Base-by-base conservation (phyloP, 352 stramenopile genomes). In the Globisporangium apiculatum region DNA sequence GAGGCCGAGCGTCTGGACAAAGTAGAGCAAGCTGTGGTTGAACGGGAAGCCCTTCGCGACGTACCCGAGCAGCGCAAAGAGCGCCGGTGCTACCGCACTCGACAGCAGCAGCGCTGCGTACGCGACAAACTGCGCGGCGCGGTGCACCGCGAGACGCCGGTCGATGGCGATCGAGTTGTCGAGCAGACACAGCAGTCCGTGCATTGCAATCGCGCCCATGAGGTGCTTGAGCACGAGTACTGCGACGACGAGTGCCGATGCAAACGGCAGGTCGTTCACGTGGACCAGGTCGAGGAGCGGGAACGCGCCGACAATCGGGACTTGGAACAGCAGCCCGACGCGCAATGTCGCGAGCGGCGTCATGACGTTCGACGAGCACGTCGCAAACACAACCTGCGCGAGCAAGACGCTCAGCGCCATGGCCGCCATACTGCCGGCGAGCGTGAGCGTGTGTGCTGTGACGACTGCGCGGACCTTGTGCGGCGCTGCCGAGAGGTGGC, bases 111-210 rank as follows among this genome's bases (percentile, higher is more conserved):
- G 61, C 17, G 75, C 72, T 2, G 62, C 62, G 60, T 92, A 92
- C 38, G 65, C 67, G 24, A 89, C 73, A 14, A 85, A 58, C 49
- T 90, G 78, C 2, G 75, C 74, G 2, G 79, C 75, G 6, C 83
- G 76, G 68, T 92, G 79, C n/a, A 86, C 80, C 6, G 77, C 65
- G 24, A 92, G 65, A 11, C 83, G 78, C 3, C 80, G 68, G 60
- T 92, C 80, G 11, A 89, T 72, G 0, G 76, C 71, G 47, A 92
- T 89, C 17, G 83, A 92, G 63, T 92, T 90, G 71, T 92, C 83
- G 36, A 92, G 63, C 37, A 92, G 47, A 24, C 72, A 64, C 64
- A 89, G 75, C 12, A 92, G 57, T 1, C 79, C 83, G 54, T 90
- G 80, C 35, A 75, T 72, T 5, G 83, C 78, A 18, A 92, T 72